Evolutionary conservation across 441 rosid genomes (phyloP), one percentile per base, ranked within the genome.

Genomic region (Erodium moschatum): DNA sequence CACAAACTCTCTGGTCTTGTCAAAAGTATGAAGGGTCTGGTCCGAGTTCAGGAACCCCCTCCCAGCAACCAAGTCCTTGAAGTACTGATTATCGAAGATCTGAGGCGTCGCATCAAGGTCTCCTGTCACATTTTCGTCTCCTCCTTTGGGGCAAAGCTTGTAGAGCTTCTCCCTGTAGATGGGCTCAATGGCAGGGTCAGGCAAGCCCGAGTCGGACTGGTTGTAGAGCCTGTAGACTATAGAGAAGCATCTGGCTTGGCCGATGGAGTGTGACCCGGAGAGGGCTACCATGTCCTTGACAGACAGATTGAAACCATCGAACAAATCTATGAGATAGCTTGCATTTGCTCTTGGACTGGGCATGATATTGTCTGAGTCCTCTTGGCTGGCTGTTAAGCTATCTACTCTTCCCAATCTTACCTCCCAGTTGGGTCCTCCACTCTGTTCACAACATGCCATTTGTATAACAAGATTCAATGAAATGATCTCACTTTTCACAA

Each of bases 261-360:
- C 97, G 2, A 93, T 86, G 0, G 98, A 88, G 77, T 91, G 98
- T 61, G 98, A 88, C 6, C 97, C 98, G 0, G 98, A 93, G 65
- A 93, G 93, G 68, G 96, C 97, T 5, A 93, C 96, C 56, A 86
- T 77, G 77, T 93, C 97, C 69, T 79, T 82, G 5, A 81, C 75
- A 0, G 96, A 91, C 48, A 93, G 97, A 66, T 85, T 70, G 81
- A 83, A 87, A 71, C 71, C 76, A 13, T 70, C 29, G 68, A 93
- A 91, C 4, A 93, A 85, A 71, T 86, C 81, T 0, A 89, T 81
- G 58, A 93, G 85, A 66, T 1, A 73, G 64, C 81, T 88, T 1
- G 96, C 95, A 64, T 91, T 83, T 19, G 91, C 87, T 81, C 97
- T 85, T 38, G 98, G 98, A 68, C 96, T 93, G 15, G 98, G 97